phyloP scores from a whole-genome alignment of 2,329 filamentous ascomycete species.

The Mariannaea sp. region DNA sequence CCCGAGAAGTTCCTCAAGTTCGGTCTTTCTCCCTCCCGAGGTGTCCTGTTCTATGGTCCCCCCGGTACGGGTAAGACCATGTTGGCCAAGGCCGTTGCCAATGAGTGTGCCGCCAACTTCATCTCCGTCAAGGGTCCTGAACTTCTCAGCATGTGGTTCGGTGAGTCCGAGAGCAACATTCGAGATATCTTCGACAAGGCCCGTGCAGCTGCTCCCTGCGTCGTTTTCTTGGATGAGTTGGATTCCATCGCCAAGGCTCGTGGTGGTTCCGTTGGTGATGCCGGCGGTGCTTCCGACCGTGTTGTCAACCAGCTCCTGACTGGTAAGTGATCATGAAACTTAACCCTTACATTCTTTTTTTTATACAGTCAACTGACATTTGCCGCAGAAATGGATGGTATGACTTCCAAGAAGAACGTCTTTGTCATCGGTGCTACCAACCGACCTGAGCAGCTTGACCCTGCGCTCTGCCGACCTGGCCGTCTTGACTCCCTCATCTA shows the following conservation, averaged over 20 bases:
- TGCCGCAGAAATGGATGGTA: slow-evolving; percentile 90
- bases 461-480: slow-evolving; percentile 95
- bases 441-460: slow-evolving; percentile 97
- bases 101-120: slow-evolving; percentile 99
- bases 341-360: too few relatives aligned
- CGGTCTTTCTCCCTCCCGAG: slow-evolving; percentile 93
- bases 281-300: slow-evolving; percentile 97
- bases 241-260: slow-evolving; percentile 99
- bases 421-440: slow-evolving; percentile 99
- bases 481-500: slow-evolving; percentile 99
- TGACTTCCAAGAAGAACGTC: slow-evolving; percentile 99
- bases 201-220: slow-evolving; percentile 93
- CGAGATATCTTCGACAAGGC: slow-evolving; percentile 99
- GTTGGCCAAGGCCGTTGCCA: slow-evolving; percentile 98
- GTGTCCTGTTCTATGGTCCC: slow-evolving; percentile 98
- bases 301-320: slow-evolving; percentile 99
- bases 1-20: slow-evolving; percentile 99
- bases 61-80: slow-evolving; percentile 99
- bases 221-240: slow-evolving; percentile 98
- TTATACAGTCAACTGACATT: slow-evolving; percentile 46
- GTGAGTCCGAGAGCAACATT: slow-evolving; percentile 99
- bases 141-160: slow-evolving; percentile 99
- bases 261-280: slow-evolving; percentile 94
- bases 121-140: slow-evolving; percentile 99
- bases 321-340: slow-evolving; percentile 58